phyloP scores from a whole-genome alignment of 2,329 filamentous ascomycete species.

The Fusarium metavorans region DNA sequence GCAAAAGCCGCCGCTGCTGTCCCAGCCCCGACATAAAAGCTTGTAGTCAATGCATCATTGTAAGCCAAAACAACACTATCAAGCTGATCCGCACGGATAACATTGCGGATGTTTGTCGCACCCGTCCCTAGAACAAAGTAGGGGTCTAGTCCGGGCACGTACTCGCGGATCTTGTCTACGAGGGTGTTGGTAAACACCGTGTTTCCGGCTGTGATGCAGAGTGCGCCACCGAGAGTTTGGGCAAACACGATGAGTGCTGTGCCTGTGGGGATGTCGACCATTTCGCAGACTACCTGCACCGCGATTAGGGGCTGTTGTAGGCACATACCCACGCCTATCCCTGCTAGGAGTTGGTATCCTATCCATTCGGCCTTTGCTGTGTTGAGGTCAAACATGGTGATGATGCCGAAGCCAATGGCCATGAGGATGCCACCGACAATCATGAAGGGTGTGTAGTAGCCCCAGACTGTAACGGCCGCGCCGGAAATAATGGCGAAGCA shows the following conservation, averaged over 20 bases:
- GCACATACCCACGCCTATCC: conserved; percentile 54
- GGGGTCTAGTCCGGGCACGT: conserved; percentile 52
- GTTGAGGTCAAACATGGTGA: conserved; percentile 54
- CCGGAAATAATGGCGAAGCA: conserved; percentile 51
- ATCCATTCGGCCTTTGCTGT: conserved; percentile 55
- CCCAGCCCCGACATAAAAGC: conserved; percentile 59
- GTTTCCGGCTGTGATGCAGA: conserved; percentile 63
- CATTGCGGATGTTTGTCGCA: conserved; percentile 52
- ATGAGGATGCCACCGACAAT: conserved; percentile 50
- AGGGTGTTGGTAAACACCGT: conserved; percentile 64
- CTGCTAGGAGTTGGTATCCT: conserved; percentile 55
- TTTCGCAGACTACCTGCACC: conserved; percentile 52
- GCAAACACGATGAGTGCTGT: conserved; percentile 50
- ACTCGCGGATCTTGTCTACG: conserved; percentile 50
- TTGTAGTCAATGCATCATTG: conserved; percentile 56
- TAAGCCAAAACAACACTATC: conserved; percentile 55
- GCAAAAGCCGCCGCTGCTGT: conserved; percentile 58
- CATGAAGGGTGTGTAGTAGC: conserved; percentile 61
- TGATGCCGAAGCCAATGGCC: conserved; percentile 54
- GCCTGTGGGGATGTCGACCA: conserved; percentile 49
- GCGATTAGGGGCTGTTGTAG: conserved; percentile 61
- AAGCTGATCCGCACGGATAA: conserved; percentile 46
- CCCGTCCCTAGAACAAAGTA: conserved; percentile 49
- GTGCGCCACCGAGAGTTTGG: conserved; percentile 55
- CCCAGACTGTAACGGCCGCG: conserved; percentile 51